Evolutionary conservation across 805 yeast species (phyloP), one percentile per base, ranked within the genome.

Genomic region (Danielia oregonensis): DNA sequence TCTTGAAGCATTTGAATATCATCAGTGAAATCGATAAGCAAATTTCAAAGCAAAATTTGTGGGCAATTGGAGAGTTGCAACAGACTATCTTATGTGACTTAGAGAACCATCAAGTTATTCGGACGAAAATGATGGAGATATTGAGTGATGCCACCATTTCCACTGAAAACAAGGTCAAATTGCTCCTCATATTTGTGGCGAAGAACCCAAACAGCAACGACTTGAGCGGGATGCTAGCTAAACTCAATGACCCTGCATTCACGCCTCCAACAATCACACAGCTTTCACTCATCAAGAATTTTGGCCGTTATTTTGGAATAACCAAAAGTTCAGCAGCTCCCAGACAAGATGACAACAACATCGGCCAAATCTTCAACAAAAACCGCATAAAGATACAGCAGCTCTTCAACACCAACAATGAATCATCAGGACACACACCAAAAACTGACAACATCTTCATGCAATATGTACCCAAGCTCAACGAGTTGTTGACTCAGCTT

Each of bases 61-160:
- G 96, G 83, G 86, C 82, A 39, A 74, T 88, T 3, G 83, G 95
- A 43, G 97, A 91, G 59, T 65, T 89, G 29, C 96, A 93, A 59
- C 99, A 93, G 59, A 76, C 81, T 26, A 66, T 93, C 39, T 79
- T 87, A 1, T 79, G 89, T 40, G 61, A 56, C 18, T 52, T 65
- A 36, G 72, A 68, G 19, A 49, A 46, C 24, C 63, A 63, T 22
- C 55, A 48, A 28, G 40, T 37, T 24, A 46, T 88, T 48, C 68
- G 76, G 17, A 59, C 68, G 29, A 76, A 73, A 28, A 52, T 91
- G 37, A 70, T 77, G 39, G 68, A 68, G 26, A 43, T 85, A n/a
- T 47, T 91, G 4, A 52, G 61, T 13, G 61, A 61, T 22, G 29
- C 43, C 3, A 66, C 71, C 10, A 44, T 78, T 11, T 59, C 76